Evolutionary conservation across 2,329 filamentous ascomycete species (phyloP).

Genomic region (Pseudocercospora fuligena): DNA sequence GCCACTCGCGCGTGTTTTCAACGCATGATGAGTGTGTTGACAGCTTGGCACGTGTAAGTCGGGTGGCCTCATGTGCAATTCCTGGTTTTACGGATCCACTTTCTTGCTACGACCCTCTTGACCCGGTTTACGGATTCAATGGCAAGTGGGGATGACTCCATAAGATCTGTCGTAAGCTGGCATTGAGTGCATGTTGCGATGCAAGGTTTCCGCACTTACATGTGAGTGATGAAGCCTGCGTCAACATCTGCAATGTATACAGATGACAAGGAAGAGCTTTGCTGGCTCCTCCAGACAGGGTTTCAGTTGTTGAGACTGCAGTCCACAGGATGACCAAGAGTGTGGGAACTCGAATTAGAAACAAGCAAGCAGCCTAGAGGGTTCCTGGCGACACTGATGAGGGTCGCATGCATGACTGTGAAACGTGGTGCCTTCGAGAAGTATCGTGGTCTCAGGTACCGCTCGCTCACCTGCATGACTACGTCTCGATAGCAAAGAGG

Average conservation of each 20-base stretch:
- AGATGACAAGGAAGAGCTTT: not conserved
- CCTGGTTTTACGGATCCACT: not conserved
- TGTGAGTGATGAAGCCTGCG: not conserved
- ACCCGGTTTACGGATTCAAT: not conserved
- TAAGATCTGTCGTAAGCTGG: constrained; percentile 5
- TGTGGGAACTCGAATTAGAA: not conserved
- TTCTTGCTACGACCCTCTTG: not conserved
- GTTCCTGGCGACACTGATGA: not conserved
- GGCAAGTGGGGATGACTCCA: not conserved
- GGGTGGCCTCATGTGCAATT: not conserved
- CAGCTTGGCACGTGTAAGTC: constrained; percentile 7
- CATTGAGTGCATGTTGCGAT: not conserved
- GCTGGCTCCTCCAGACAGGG: not conserved
- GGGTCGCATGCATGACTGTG: not conserved
- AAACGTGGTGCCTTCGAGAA: not conserved
- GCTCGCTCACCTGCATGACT: not conserved
- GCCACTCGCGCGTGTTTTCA: not conserved
- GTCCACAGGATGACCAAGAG: not conserved
- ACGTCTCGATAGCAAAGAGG: not conserved
- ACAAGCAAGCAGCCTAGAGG: not conserved
- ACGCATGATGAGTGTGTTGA: not conserved
- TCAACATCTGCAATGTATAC: not conserved
- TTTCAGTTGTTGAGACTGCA: not conserved
- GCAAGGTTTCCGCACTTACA: not conserved
- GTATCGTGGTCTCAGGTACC: not conserved